These are phyloP conservation scores for Hygrophoropsis aurantiaca DNA, from an alignment of 768 basidiomycete genomes.

Conservation along the genomic window DNA sequence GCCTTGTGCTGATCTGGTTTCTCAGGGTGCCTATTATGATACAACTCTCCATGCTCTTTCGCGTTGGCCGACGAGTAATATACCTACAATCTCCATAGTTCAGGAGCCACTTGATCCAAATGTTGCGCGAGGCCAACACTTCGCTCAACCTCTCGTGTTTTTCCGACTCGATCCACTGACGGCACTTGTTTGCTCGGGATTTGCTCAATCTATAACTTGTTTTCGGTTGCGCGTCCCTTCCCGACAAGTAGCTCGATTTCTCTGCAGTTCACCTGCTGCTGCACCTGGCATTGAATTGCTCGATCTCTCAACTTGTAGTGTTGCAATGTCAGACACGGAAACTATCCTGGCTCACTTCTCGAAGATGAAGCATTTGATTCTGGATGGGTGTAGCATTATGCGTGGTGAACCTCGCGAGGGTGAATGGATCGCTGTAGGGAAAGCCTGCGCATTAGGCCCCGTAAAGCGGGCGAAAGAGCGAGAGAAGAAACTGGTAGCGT, in stretches of 20 bases:
- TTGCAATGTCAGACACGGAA: slow-evolving; percentile 56
- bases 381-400: slow-evolving; percentile 65
- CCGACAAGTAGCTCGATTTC: slow-evolving; percentile 50
- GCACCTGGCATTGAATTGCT: slow-evolving; percentile 55
- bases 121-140: slow-evolving; percentile 35
- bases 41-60: slow-evolving; percentile 62
- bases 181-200: slow-evolving; percentile 42
- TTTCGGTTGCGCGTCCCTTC: slow-evolving; percentile 74
- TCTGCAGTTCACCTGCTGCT: slow-evolving; percentile 27
- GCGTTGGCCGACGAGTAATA: slow-evolving; percentile 50
- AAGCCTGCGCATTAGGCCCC: slow-evolving; percentile 59
- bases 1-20: slow-evolving; percentile 1
- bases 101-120: slow-evolving; percentile 59
- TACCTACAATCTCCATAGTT: slow-evolving; percentile 57
- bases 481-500: slow-evolving; percentile 59
- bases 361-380: slow-evolving; percentile 59
- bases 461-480: slow-evolving; percentile 60
- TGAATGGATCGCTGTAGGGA: slow-evolving; percentile 63
- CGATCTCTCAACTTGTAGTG: slow-evolving; percentile 72
- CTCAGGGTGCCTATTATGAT: slow-evolving; percentile 82
- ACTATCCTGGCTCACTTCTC: slow-evolving; percentile 50
- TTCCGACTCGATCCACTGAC: slow-evolving; percentile 65
- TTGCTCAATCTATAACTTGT: slow-evolving; percentile 44
- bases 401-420: slow-evolving; percentile 49
- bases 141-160: slow-evolving; percentile 90